phyloP scores from a whole-genome alignment of 2,329 filamentous ascomycete genomes.

The Monilinia laxa region DNA sequence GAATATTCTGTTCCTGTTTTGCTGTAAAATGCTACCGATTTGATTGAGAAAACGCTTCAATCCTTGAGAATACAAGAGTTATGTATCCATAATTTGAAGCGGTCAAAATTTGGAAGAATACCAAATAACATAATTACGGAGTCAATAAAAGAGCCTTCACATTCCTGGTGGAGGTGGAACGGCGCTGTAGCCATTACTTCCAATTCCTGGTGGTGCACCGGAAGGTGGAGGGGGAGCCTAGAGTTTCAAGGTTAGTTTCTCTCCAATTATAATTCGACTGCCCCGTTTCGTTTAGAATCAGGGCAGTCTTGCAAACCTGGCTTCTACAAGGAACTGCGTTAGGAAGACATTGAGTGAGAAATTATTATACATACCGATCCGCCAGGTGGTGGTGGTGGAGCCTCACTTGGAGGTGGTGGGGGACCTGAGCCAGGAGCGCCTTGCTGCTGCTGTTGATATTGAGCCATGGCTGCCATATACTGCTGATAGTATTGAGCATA shows the following conservation, averaged over 20 bases:
- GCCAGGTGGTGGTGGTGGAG: constrained; percentile 63
- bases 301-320: constrained; percentile 7
- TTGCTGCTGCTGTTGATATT: constrained; percentile 45
- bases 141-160: constrained; percentile 33
- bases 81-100: constrained; percentile 18
- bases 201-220: constrained; percentile 54
- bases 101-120: neutral
- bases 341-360: constrained; percentile 9
- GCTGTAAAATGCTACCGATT: constrained; percentile 2
- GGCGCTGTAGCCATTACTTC: constrained; percentile 57
- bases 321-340: constrained; percentile 7
- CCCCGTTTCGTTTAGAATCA: neutral
- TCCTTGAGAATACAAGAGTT: neutral
- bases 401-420: constrained; percentile 52
- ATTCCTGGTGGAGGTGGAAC: constrained; percentile 55
- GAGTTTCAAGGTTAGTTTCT: constrained; percentile 34
- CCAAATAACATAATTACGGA: neutral
- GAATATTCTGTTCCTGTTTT: constrained; percentile 6
- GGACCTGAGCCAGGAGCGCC: constrained; percentile 48
- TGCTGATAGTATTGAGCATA: constrained; percentile 74
- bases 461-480: constrained; percentile 59
- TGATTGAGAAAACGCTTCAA: neutral
- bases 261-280: constrained; percentile 8
- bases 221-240: constrained; percentile 56
- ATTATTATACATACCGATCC: constrained; percentile 39